Conservation (phyloP, 805 yeast genomes). For the Yamadazyma takamatsuzukensis region DNA sequence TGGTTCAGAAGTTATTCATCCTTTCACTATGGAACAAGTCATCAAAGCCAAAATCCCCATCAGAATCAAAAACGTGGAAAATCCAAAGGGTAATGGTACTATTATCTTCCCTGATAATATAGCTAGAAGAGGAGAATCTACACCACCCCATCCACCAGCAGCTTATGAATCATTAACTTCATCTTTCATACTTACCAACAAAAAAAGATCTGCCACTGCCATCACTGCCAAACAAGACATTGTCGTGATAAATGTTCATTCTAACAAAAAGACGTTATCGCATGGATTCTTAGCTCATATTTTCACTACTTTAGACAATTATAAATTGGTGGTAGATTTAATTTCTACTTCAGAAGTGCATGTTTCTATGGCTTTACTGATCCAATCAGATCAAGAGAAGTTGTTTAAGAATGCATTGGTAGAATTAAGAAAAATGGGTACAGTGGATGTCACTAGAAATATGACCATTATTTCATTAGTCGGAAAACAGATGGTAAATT, state of each 20-base stretch:
- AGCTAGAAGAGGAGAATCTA: constrained; percentile 78
- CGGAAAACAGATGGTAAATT: constrained; percentile 95
- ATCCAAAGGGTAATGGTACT: constrained; percentile 91
- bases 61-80: constrained; percentile 92
- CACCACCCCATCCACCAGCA: constrained; percentile 95
- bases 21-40: constrained; percentile 99
- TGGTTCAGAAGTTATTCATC: constrained; percentile 97
- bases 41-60: constrained; percentile 94
- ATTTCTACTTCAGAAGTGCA: constrained; percentile 97
- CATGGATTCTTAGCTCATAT: constrained; percentile 94
- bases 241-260: constrained; percentile 87
- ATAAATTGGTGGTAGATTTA: constrained; percentile 85
- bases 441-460: constrained; percentile 81
- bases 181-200: constrained; percentile 35
- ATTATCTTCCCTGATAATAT: constrained; percentile 89
- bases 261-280: constrained; percentile 86
- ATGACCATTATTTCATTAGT: constrained; percentile 92
- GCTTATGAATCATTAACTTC: constrained; percentile 49
- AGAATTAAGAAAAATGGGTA: constrained; percentile 77
- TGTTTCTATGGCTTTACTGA: constrained; percentile 95
- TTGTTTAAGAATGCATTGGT: constrained; percentile 68
- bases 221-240: constrained; percentile 93
- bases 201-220: constrained; percentile 81
- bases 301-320: constrained; percentile 80
- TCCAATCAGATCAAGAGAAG: constrained; percentile 60